Conservation (phyloP, 2,329 filamentous ascomycete species). For the Neopestalotiopsis sp. region DNA sequence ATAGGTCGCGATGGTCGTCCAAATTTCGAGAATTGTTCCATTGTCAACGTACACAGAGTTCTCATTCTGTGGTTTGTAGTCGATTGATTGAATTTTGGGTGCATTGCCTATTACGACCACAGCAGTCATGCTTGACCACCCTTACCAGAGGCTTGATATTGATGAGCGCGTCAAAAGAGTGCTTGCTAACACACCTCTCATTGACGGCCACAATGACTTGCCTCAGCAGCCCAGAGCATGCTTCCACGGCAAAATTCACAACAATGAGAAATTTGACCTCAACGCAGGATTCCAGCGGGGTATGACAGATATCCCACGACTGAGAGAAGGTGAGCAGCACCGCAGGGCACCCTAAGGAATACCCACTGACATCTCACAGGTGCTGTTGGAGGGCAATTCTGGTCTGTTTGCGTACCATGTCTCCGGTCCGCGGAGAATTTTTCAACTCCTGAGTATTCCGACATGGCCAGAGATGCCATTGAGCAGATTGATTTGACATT, state of each 20-base stretch:
- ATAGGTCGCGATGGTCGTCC: background rate
- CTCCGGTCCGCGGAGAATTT: slow-evolving; percentile 31
- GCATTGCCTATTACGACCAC: background rate
- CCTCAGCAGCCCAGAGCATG: slow-evolving; percentile 33
- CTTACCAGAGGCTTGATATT: slow-evolving; percentile 10
- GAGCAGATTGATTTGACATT: slow-evolving; percentile 30
- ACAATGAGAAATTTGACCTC: slow-evolving; percentile 40
- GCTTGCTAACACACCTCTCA: slow-evolving; percentile 24
- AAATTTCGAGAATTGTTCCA: background rate
- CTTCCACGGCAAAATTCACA: slow-evolving; percentile 38
- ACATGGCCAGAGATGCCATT: slow-evolving; percentile 26
- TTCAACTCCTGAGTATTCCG: slow-evolving; percentile 29
- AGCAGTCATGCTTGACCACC: background rate
- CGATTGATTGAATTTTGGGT: background rate
- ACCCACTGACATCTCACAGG: slow-evolving; percentile 18
- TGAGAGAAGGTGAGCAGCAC: slow-evolving; percentile 19
- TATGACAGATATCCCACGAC: slow-evolving; percentile 19
- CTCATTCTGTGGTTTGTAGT: background rate
- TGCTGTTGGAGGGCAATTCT: slow-evolving; percentile 38
- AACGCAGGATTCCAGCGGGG: slow-evolving; percentile 38
- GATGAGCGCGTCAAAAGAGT: slow-evolving; percentile 13
- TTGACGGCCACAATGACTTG: slow-evolving; percentile 43
- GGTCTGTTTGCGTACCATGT: slow-evolving; percentile 35
- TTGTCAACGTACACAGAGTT: background rate
- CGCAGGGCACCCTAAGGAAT: no score